Evolutionary conservation across 2,329 filamentous ascomycete species (phyloP), one percentile per base, ranked within the genome.

Genomic region (Lecanoromycetidae sp.): DNA sequence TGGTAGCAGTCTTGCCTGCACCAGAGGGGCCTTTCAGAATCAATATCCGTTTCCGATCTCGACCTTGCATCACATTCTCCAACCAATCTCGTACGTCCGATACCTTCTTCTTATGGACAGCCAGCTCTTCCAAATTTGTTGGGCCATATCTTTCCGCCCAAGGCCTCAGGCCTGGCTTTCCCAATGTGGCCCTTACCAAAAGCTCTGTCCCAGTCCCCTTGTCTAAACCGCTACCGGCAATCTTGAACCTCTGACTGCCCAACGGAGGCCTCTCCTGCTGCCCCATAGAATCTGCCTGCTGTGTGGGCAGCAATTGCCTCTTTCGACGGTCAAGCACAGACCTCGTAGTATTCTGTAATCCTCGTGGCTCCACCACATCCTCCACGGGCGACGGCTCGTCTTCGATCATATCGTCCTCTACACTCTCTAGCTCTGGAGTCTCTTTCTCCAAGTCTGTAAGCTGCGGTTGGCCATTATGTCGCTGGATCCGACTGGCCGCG

Each of bases 41-140:
- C 48, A 95, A 73, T 48, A 95, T 61, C 51, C 84, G 76, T 69
- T 94, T 79, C 25, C 26, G 7, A 46, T 63, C 62, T 37, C 60
- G 66, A 35, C 85, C 84, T 22, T 65, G 63, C 52, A 87, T 75
- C 15, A 87, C 84, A 58, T 81, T 77, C 35, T 84, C 77, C 27
- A 98, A 68, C 88, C 91, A 96, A 49, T 68, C 72, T 49, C 80
- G 77, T 37, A 96, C 88, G 65, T 96, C 88, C 2, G 77, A 67
- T 5, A 96, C 84, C 63, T 98, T 98, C 57, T 78, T 91, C 69
- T 93, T 95, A 63, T 98, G 88, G 15, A 98, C 90, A 0, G 84
- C 90, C 37, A 98, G 70, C 65, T 96, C 90, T 13, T 87, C 80
- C 10, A 95, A 63, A 55, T 76, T 82, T 2, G 63, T 58, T 0